Percentiles rank a stretch among this genome's conserved stretches.
phyloP scores from a whole-genome alignment of 805 yeast species.

The Lipomyces kockii region DNA sequence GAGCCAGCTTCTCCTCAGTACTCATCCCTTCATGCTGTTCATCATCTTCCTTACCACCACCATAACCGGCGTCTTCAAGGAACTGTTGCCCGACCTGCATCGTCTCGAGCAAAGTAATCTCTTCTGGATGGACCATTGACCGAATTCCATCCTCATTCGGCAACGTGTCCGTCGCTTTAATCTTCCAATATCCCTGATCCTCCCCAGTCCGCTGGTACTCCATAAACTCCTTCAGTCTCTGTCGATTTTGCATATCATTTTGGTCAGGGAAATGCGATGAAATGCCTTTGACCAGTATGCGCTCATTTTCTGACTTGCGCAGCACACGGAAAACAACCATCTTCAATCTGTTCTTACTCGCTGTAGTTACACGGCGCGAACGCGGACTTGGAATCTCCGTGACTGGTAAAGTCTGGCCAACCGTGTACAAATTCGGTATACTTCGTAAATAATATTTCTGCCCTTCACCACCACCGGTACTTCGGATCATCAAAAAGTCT shows the following conservation, averaged over 20 bases:
- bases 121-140: conserved; percentile 90
- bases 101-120: conserved; percentile 79
- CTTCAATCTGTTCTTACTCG: conserved; percentile 84
- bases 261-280: conserved; percentile 95
- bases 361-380: conserved; percentile 91
- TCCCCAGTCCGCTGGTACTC: conserved; percentile 93
- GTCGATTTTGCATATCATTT: conserved; percentile 96
- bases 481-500: conserved; percentile 79
- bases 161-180: conserved; percentile 66
- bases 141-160: conserved; percentile 78
- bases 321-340: conserved; percentile 91
- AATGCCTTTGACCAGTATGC: conserved; percentile 84
- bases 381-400: conserved; percentile 97
- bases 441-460: conserved; percentile 70
- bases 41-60: conserved; percentile 50
- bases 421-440: conserved; percentile 75
- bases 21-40: conserved; percentile 54
- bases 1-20: conserved; percentile 82
- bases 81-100: conserved; percentile 94
- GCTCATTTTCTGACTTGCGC: conserved; percentile 70
- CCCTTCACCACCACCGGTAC: conserved; percentile 70
- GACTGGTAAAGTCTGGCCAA: conserved; percentile 92
- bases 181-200: conserved; percentile 94
- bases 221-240: conserved; percentile 95
- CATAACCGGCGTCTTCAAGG: conserved; percentile 75